phyloP scores from a whole-genome alignment of 1,284 basidiomycete species.

The Boletus hoseneyae region DNA sequence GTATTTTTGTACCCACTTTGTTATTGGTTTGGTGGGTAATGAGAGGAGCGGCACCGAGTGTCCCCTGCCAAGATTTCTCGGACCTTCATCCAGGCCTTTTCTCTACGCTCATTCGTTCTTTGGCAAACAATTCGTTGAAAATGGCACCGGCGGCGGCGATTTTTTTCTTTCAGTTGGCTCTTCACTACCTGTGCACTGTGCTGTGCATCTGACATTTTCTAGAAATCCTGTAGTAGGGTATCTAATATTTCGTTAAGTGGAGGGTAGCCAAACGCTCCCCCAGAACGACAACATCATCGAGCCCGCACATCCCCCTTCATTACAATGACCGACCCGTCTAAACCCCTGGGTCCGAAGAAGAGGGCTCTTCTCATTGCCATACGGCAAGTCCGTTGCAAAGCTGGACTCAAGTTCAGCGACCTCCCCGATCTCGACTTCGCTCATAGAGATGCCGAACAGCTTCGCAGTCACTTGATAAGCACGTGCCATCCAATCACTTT shows the following conservation, averaged over 20 bases:
- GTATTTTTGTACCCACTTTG: neutral
- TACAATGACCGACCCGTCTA: conserved; percentile 2
- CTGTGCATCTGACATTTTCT: neutral
- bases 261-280: neutral
- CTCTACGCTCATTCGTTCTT: neutral
- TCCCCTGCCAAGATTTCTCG: too few species aligned
- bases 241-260: too few species aligned
- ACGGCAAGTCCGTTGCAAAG: conserved; percentile 8
- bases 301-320: too few species aligned
- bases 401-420: neutral
- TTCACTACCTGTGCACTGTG: neutral
- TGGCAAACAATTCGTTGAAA: too few species aligned
- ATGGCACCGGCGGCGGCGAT: too few species aligned
- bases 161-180: neutral
- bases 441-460: conserved; percentile 21
- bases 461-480: conserved; percentile 20
- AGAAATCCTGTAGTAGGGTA: too few species aligned
- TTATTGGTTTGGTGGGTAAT: neutral
- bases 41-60: neutral
- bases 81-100: neutral
- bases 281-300: too few species aligned
- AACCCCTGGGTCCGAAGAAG: conserved; percentile 8
- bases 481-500: neutral
- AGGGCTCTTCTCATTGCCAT: conserved; percentile 27
- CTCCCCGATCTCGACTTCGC: conserved; percentile 18